Evolutionary conservation across 2,329 filamentous ascomycete species (phyloP).

Genomic region (Acrodontium crateriforme): DNA sequence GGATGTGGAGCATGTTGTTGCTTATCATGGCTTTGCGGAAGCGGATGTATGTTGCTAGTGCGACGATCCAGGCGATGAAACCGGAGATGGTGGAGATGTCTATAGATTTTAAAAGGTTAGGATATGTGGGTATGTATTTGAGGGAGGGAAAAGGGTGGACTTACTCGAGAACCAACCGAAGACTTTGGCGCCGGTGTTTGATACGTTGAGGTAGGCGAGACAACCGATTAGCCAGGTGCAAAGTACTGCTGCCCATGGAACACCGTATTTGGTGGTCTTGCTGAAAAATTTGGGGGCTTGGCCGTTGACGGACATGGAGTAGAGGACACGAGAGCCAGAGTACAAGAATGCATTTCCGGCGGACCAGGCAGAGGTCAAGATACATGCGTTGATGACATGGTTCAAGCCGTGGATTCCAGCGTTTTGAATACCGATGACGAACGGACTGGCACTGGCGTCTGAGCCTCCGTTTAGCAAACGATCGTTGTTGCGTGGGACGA

Average conservation of each 20-base stretch:
- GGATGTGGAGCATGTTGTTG: slow-evolving; percentile 28
- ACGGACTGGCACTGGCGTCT: slow-evolving; percentile 34
- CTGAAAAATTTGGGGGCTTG: slow-evolving; percentile 46
- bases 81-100: slow-evolving; percentile 26
- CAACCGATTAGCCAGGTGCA: slow-evolving; percentile 27
- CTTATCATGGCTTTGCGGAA: slow-evolving; percentile 41
- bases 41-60: slow-evolving; percentile 33
- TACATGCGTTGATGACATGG: slow-evolving; percentile 55
- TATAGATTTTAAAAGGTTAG: no score
- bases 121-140: slow-evolving; percentile 2
- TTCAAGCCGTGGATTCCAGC: slow-evolving; percentile 48
- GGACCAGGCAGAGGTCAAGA: slow-evolving; percentile 50
- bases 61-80: slow-evolving; percentile 27
- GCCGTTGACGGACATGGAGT: slow-evolving; percentile 44
- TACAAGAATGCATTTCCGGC: slow-evolving; percentile 44
- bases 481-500: slow-evolving; percentile 28
- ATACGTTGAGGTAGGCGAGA: slow-evolving; percentile 25
- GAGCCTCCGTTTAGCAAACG: slow-evolving; percentile 15
- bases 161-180: slow-evolving; percentile 24
- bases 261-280: slow-evolving; percentile 28
- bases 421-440: slow-evolving; percentile 46
- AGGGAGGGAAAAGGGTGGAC: slow-evolving; percentile 20
- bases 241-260: slow-evolving; percentile 39
- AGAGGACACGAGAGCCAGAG: slow-evolving; percentile 38
- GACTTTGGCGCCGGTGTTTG: slow-evolving; percentile 21